Base-by-base conservation (phyloP, 768 basidiomycete genomes). In the Tylopilus subfusipes region DNA sequence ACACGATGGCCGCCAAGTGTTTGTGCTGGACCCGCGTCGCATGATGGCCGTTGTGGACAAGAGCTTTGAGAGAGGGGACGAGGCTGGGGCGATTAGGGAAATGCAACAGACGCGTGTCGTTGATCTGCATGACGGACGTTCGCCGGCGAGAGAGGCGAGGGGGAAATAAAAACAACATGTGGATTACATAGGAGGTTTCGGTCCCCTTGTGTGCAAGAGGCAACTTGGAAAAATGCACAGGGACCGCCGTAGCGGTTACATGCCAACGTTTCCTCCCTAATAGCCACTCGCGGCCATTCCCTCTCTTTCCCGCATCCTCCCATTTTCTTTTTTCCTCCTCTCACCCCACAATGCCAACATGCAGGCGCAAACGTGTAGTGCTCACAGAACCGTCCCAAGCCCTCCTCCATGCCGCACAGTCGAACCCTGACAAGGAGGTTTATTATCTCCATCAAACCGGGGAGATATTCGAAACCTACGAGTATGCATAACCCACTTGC, bases 391-490 rank as follows among this genome's bases (percentile, higher is more conserved):
- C 89, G 60, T 82, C 88, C 49, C 79, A 82, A 43, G 72, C 81
- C 61, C 84, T 92, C 68, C 78, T 89, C 58, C 79, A 82, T 58
- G 80, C 82, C 55, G 77, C 78, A 65, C 78, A 82, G 70, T 72
- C 81, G 40, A 82, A 85, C 76, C 84, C 83, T 33, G 75, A 78
- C 71, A 82, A 76, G 67, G 84, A 86, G 61, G 94, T 98, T 71
- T 98, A 85, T 76, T 95, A 90, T 77, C 86, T 98, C 67, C 77
- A 85, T 59, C 86, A 93, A 72, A 98, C 96, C 4, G 96, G 95
- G 67, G 96, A 98, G 82, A 90, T 98, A 73, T 98, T 98, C 71
- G 86, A 93, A 60, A 86, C 86, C 68, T 98, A 97, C 69, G 94
- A 97, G 95, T 97, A 67, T 68, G 90, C 52, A 52, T 66, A 57